Base-by-base conservation (phyloP, 495 filamentous ascomycete species). In the Margaritispora aquatica region DNA sequence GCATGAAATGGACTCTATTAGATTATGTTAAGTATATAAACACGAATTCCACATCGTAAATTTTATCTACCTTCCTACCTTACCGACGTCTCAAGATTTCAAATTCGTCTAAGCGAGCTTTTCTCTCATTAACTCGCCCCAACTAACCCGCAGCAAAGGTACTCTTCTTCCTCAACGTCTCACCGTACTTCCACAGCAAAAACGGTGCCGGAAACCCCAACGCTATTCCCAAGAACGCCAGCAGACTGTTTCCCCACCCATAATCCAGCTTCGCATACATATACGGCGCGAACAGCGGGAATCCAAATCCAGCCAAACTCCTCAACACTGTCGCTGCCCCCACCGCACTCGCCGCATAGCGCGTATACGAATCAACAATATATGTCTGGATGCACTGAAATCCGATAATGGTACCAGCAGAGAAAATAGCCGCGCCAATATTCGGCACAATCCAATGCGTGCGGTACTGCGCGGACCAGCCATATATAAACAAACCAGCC, bases 381-480 rank as follows among this genome's bases (percentile, higher is more conserved):
- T 89, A 94, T 10, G 83, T 85, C 73, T 89, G 86, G 34, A 86
- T 82, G 61, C 84, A 87, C 71, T 90, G 88, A 67, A 88, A 89
- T 0, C 77, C 73, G 7, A 86, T 74, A 56, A 89, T 88, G 7
- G 74, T 78, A 5, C 86, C 86, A 10, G 74, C 70, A 5, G 74
- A 69, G 56, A 89, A 86, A 15, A 90, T 64, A 0, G 70, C 69
- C 2, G 80, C 80, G 0, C 88, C 89, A 58, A 92, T 82, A 62
- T 90, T 87, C 0, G 88, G 89, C 29, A 78, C 78, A 49, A 91
- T 87, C 88, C 88, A 93, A 67, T 88, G 85, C 2, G 71, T 71
- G 31, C 78, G 75, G 22, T 69, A 74, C 70, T 90, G 77, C 0
- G 84, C 85, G 0, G 80, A 76, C 87, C 87, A 91, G 48, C 84